Evolutionary conservation across 768 basidiomycete species (phyloP).

Genomic region (Filobasidium floriforme): DNA sequence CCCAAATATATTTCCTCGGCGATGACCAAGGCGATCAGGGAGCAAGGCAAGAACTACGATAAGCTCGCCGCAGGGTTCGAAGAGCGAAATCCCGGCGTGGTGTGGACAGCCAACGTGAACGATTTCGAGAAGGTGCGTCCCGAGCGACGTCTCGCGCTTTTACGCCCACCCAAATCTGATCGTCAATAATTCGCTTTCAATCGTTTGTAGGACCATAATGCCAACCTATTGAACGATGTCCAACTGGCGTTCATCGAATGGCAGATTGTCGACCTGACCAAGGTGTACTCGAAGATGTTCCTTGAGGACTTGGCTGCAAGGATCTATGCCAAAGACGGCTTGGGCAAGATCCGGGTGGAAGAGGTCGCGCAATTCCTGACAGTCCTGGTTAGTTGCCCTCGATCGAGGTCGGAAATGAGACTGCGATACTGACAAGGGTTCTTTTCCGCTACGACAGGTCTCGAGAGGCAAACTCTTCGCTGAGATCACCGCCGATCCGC

Average conservation of each 20-base stretch:
- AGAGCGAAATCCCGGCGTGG: conserved; percentile 8
- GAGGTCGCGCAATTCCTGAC: conserved; percentile 14
- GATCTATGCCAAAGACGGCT: conserved; percentile 5
- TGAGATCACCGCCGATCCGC: neutral
- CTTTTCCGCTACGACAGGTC: conserved; percentile 2
- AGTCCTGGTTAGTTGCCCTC: conserved; percentile 5
- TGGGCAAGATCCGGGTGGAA: neutral
- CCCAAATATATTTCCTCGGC: conserved; percentile 8
- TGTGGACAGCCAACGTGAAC: neutral
- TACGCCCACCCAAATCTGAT: neutral
- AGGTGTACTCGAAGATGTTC: conserved; percentile 11
- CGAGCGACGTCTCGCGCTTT: too few relatives aligned
- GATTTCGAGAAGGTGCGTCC: neutral
- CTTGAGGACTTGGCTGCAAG: conserved; percentile 1
- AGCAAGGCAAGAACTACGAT: conserved; percentile 7
- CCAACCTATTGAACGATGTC: neutral
- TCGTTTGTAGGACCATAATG: conserved; percentile 14
- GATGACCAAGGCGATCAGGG: conserved; percentile 5
- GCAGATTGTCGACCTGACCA: conserved; percentile 14
- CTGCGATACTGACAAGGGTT: neutral
- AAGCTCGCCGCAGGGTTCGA: conserved; percentile 11
- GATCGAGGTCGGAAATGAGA: neutral
- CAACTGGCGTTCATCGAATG: conserved; percentile 10
- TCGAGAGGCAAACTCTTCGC: conserved; percentile 7
- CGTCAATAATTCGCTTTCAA: neutral